Conservation (phyloP, 2,329 filamentous ascomycete species). For the Calonectria naviculata region DNA sequence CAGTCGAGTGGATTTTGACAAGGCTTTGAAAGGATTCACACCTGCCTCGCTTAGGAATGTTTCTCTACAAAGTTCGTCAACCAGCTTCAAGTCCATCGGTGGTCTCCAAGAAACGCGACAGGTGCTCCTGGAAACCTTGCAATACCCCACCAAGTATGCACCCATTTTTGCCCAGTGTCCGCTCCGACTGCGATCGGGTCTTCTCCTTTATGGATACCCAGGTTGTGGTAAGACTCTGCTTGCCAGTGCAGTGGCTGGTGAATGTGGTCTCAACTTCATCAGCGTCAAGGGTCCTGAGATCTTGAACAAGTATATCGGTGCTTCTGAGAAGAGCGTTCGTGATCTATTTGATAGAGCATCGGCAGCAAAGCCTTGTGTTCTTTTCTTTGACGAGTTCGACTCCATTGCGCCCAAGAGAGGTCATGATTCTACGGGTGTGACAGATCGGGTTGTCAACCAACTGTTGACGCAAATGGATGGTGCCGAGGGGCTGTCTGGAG, state of each 20-base stretch:
- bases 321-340: constrained; percentile 94
- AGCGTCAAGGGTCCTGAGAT: constrained; percentile 98
- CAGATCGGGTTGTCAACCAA: constrained; percentile 97
- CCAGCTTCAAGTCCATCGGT: constrained; percentile 92
- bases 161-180: constrained; percentile 98
- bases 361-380: constrained; percentile 90
- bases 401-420: constrained; percentile 97
- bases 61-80: constrained; percentile 91
- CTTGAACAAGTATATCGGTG: constrained; percentile 98
- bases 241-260: constrained; percentile 95
- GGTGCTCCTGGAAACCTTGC: constrained; percentile 92
- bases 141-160: constrained; percentile 98
- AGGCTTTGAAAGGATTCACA: constrained; percentile 90
- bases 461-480: constrained; percentile 99
- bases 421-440: constrained; percentile 98
- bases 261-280: constrained; percentile 98
- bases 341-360: constrained; percentile 94
- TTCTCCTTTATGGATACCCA: constrained; percentile 93
- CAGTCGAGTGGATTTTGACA: constrained; percentile 80
- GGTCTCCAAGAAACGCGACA: constrained; percentile 88
- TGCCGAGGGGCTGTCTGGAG: constrained; percentile 92
- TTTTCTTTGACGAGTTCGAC: constrained; percentile 99
- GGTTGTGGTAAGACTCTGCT: constrained; percentile 97
- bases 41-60: constrained; percentile 95
- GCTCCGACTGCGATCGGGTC: constrained; percentile 89